Percentiles rank a stretch among this genome's conserved stretches.
Conservation (phyloP, 164 flowering plant genomes). For the Brasenia schreberi region DNA sequence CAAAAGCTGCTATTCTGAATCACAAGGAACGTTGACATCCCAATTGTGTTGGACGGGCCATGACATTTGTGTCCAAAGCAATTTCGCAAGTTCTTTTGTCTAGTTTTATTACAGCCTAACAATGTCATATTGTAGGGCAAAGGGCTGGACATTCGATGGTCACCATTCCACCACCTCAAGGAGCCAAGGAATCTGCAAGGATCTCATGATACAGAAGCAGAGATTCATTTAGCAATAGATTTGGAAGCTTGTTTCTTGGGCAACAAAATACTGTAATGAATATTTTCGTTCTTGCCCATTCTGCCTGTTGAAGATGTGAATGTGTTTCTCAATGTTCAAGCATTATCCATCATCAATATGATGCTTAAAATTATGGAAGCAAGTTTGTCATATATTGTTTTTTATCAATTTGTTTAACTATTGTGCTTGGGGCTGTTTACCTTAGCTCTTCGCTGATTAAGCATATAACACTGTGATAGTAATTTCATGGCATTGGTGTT, state of each 20-base stretch:
- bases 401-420: not conserved
- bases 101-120: constrained; percentile 1
- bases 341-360: constrained; percentile 37
- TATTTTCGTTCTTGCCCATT: constrained; percentile 14
- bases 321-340: constrained; percentile 9
- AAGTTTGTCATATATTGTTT: not conserved
- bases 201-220: constrained; percentile 20
- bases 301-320: constrained; percentile 13
- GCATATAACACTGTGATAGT: not conserved
- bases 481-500: too few species aligned
- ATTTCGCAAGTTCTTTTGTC: not conserved
- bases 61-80: too few species aligned
- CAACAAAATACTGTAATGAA: constrained; percentile 17
- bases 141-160: constrained; percentile 40
- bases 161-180: constrained; percentile 48
- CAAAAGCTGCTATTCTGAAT: too few species aligned
- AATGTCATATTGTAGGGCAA: constrained; percentile 40
- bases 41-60: too few species aligned
- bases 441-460: not conserved
- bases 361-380: constrained; percentile 20
- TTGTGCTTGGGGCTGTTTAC: not conserved
- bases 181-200: constrained; percentile 65
- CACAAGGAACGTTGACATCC: too few species aligned
- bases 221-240: constrained; percentile 4
- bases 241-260: constrained; percentile 18